A percentile compares a stretch with the other conserved stretches of the same genome.
Evolutionary conservation across 495 filamentous ascomycete genomes (phyloP).

Genomic region (Baudoinia panamericana): DNA sequence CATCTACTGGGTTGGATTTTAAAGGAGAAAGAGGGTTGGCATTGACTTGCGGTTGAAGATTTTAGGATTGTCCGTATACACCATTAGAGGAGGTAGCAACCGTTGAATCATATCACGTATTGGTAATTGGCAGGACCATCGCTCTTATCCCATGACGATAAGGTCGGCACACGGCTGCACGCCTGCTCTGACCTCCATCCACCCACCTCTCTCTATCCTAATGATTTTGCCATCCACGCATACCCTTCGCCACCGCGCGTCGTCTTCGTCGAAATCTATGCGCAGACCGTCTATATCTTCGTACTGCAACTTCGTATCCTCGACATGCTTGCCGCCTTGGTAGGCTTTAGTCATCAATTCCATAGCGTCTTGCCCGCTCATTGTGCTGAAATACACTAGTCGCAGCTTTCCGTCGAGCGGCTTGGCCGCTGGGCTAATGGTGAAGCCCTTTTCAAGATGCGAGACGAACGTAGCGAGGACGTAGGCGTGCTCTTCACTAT

Average conservation of each 20-base stretch:
- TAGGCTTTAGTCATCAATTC: constrained; percentile 66
- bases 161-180: constrained; percentile 15
- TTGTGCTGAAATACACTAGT: constrained; percentile 59
- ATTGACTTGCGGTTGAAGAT: too few relatives aligned
- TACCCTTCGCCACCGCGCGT: constrained; percentile 62
- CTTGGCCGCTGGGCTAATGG: constrained; percentile 55
- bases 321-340: constrained; percentile 56
- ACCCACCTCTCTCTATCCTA: constrained; percentile 52
- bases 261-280: constrained; percentile 48
- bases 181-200: constrained; percentile 49
- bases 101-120: too few relatives aligned
- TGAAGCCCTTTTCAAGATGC: constrained; percentile 65
- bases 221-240: constrained; percentile 86
- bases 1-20: too few relatives aligned
- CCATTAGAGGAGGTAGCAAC: too few relatives aligned
- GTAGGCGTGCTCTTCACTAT: constrained; percentile 48
- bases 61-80: too few relatives aligned
- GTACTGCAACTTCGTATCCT: constrained; percentile 49
- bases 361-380: constrained; percentile 51
- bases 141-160: too few relatives aligned
- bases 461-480: constrained; percentile 61
- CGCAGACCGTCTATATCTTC: constrained; percentile 46
- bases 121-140: too few relatives aligned
- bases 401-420: constrained; percentile 54
- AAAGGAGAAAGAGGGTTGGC: too few relatives aligned